These are phyloP conservation scores for Eugenia klotzschiana DNA, from an alignment of 441 rosid genomes.

Conservation along the genomic window DNA sequence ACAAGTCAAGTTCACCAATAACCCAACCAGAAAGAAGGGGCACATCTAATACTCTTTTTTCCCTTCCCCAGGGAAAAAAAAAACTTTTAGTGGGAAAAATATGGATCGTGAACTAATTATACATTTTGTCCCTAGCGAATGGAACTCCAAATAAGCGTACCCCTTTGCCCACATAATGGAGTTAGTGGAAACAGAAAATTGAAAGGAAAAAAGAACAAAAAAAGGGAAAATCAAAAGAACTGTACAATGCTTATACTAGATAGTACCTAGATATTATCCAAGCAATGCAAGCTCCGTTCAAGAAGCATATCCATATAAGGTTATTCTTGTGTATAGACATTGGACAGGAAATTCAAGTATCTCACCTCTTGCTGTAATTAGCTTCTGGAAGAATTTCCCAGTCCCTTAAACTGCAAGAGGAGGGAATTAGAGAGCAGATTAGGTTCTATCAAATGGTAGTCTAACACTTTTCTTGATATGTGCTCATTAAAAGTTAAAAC, in stretches of 20 bases:
- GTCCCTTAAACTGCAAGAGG: conserved; percentile 52
- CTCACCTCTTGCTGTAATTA: conserved; percentile 67
- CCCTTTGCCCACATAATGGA: background rate
- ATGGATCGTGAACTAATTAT: background rate
- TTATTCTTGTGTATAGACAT: background rate
- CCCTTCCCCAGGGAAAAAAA: background rate
- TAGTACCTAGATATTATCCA: background rate
- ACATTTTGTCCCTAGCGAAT: background rate
- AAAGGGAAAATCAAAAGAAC: background rate
- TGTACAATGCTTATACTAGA: background rate
- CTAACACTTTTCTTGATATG: background rate
- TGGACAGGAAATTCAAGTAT: background rate
- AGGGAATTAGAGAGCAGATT: background rate
- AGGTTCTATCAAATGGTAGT: background rate
- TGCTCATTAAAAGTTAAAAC: background rate
- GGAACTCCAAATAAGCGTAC: background rate
- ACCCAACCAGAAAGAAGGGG: background rate
- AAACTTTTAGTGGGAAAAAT: background rate
- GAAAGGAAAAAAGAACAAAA: background rate
- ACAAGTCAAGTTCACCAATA: background rate
- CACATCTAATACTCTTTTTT: background rate
- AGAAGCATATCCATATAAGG: background rate
- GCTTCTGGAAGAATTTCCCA: conserved; percentile 82
- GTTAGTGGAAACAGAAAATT: background rate
- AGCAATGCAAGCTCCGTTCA: background rate